Conservation (phyloP, 768 basidiomycete genomes). For the Phylloporus sp. region DNA sequence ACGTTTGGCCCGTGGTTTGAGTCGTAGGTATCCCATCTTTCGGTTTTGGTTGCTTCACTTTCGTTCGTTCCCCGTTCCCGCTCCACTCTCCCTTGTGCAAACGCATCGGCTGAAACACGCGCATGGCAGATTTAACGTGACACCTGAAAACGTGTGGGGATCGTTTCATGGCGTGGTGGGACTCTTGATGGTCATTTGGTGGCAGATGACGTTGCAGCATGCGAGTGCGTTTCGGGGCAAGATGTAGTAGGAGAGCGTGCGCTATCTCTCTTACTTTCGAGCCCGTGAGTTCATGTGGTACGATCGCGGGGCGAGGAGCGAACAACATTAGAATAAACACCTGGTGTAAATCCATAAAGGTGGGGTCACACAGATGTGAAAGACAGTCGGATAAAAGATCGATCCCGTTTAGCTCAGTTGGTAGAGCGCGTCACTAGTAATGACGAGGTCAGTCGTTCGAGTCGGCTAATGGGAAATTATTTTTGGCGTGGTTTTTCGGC, state of each 20-base stretch:
- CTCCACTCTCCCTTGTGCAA: background rate
- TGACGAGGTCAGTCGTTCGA: constrained; percentile 41
- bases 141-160: constrained; percentile 73
- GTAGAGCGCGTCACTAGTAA: constrained; percentile 49
- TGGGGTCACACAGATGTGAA: background rate
- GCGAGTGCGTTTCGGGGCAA: constrained; percentile 36
- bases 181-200: constrained; percentile 72
- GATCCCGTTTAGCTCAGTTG: constrained; percentile 42
- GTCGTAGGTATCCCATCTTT: constrained; percentile 39
- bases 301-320: too few relatives aligned
- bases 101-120: background rate
- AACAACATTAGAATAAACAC: background rate
- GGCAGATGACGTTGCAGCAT: constrained; percentile 67
- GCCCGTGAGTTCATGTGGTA: too few relatives aligned
- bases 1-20: constrained; percentile 60
- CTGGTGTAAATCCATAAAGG: background rate
- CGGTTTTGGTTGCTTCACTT: background rate
- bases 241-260: too few relatives aligned
- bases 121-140: constrained; percentile 37
- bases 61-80: too few relatives aligned
- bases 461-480: constrained; percentile 37
- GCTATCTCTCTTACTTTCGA: too few relatives aligned
- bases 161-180: constrained; percentile 66
- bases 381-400: background rate
- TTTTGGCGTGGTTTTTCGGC: background rate